A percentile compares a stretch with the other conserved stretches of the same genome.
phyloP scores from a whole-genome alignment of 257 asterid species.

The Galeopsis tetrahit region DNA sequence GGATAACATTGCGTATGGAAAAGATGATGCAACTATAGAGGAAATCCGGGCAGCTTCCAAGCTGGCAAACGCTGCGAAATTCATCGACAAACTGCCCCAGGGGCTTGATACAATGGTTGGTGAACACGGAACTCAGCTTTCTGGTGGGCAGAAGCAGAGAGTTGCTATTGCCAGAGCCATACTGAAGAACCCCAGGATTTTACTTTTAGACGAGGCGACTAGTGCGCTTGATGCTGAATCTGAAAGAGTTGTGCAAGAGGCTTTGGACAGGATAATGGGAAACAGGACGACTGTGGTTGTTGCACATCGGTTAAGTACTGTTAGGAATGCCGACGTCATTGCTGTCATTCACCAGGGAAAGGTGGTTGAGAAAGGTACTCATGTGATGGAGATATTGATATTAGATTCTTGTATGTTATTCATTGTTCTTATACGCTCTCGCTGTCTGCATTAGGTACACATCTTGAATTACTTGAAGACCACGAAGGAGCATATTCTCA shows the following conservation, averaged over 20 bases:
- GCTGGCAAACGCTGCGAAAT: slow-evolving; percentile 66
- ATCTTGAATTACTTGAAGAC: slow-evolving; percentile 46
- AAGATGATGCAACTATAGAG: slow-evolving; percentile 58
- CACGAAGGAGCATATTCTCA: slow-evolving; percentile 56
- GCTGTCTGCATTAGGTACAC: slow-evolving; percentile 19
- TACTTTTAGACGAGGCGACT: slow-evolving; percentile 73
- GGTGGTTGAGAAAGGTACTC: slow-evolving; percentile 59
- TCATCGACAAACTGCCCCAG: slow-evolving; percentile 63
- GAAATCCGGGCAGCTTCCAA: slow-evolving; percentile 59
- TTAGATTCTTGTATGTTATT: too few relatives aligned
- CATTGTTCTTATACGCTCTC: too few relatives aligned
- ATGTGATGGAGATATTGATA: too few relatives aligned
- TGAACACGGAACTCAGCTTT: slow-evolving; percentile 70
- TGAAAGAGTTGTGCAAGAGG: slow-evolving; percentile 64
- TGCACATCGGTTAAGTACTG: slow-evolving; percentile 65
- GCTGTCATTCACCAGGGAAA: slow-evolving; percentile 62
- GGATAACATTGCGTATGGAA: slow-evolving; percentile 69
- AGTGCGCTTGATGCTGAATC: slow-evolving; percentile 74
- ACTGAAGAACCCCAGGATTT: slow-evolving; percentile 57
- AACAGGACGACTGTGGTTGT: slow-evolving; percentile 60
- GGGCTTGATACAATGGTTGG: slow-evolving; percentile 71
- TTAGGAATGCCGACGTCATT: slow-evolving; percentile 55
- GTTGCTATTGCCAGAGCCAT: slow-evolving; percentile 73
- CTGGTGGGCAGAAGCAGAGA: slow-evolving; percentile 74
- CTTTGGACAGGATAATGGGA: slow-evolving; percentile 61